phyloP scores from a whole-genome alignment of 2,329 filamentous ascomycete genomes.

The Pseudogymnoascus sp. region DNA sequence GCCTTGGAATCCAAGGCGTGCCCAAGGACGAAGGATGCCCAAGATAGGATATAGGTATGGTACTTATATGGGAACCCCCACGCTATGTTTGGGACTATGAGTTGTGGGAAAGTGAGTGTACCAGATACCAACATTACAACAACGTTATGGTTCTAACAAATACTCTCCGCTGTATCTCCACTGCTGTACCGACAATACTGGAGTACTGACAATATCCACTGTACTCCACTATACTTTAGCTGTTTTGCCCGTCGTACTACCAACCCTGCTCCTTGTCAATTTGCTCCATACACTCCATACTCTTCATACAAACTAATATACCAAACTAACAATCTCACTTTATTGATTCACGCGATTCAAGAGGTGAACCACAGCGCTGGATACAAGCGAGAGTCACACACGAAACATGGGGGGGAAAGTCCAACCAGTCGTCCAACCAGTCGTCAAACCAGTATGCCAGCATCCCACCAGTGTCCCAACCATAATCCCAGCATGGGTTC shows the following conservation, averaged over 20 bases:
- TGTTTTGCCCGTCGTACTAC: not conserved
- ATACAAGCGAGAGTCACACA: not conserved
- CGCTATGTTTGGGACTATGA: not conserved
- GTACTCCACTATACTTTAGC: not conserved
- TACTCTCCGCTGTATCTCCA: not conserved
- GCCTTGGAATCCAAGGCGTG: not conserved
- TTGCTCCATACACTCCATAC: not conserved
- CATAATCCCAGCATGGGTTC: not conserved
- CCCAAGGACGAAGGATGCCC: not conserved
- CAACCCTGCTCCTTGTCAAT: not conserved
- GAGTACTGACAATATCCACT: too few species aligned
- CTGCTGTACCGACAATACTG: too few species aligned
- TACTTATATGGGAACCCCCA: conserved; percentile 1
- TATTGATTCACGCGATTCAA: conserved; percentile 1
- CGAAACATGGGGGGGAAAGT: not conserved
- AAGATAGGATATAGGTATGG: not conserved
- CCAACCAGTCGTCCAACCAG: too few species aligned
- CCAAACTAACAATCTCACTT: not conserved
- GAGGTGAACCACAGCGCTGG: not conserved
- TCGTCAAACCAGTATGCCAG: too few species aligned
- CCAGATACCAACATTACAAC: conserved; percentile 1
- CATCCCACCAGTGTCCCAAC: too few species aligned
- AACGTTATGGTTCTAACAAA: not conserved
- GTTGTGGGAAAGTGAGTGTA: not conserved
- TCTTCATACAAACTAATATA: not conserved